Conservation (phyloP, 1,284 basidiomycete species). For the Afroboletus lepidellus region DNA sequence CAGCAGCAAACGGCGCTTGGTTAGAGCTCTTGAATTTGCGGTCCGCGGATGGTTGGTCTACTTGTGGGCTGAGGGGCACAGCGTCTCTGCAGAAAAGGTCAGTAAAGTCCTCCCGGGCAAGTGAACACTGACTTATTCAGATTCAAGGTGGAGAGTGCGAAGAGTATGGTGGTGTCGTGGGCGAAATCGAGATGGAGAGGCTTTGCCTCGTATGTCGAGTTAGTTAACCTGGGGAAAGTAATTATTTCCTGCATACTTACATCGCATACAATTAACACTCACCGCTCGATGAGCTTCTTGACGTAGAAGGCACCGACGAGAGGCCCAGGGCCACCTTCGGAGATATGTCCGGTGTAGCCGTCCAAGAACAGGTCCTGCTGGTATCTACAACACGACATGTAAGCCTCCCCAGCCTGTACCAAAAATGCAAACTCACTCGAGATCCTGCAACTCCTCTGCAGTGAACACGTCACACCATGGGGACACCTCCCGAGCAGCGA, state of each 20-base stretch:
- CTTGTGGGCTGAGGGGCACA: slow-evolving; percentile 28
- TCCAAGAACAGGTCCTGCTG: slow-evolving; percentile 45
- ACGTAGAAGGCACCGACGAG: slow-evolving; percentile 34
- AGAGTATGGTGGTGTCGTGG: neutral
- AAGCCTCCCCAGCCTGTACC: neutral
- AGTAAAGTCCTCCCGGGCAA: neutral
- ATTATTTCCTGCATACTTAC: slow-evolving; percentile 13
- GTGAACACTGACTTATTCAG: slow-evolving; percentile 37
- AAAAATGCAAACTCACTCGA: slow-evolving; percentile 35
- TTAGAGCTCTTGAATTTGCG: slow-evolving; percentile 40
- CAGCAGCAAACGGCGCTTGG: slow-evolving; percentile 41
- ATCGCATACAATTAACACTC: slow-evolving; percentile 1
- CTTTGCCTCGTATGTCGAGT: neutral
- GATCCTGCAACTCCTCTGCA: slow-evolving; percentile 36
- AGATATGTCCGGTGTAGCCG: slow-evolving; percentile 41
- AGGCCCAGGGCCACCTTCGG: slow-evolving; percentile 37
- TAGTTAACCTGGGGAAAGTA: neutral
- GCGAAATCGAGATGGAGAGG: neutral
- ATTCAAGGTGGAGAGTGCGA: slow-evolving; percentile 34
- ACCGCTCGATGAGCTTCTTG: neutral
- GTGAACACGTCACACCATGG: slow-evolving; percentile 46
- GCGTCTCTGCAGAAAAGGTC: slow-evolving; percentile 30
- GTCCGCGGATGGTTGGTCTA: slow-evolving; percentile 23
- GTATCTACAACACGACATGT: slow-evolving; percentile 24
- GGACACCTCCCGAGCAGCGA: slow-evolving; percentile 37